Percentiles rank a stretch among this genome's conserved stretches.
Conservation (phyloP, 352 stramenopile species). For the Aphanomyces astaci region DNA sequence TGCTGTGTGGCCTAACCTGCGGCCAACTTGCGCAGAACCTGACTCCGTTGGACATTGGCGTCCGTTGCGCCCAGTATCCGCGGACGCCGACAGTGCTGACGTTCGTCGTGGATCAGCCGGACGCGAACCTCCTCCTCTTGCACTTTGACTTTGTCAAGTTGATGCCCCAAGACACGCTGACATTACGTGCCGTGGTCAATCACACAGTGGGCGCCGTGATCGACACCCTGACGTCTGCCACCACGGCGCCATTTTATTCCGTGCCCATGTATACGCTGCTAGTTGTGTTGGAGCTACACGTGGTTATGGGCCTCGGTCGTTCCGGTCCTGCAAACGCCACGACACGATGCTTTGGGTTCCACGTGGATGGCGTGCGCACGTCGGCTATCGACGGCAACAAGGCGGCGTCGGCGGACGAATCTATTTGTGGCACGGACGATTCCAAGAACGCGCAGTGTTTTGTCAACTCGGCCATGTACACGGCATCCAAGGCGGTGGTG, state of each 20-base stretch:
- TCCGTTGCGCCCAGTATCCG: slow-evolving; percentile 28
- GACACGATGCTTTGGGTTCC: slow-evolving; percentile 41
- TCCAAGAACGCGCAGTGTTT: slow-evolving; percentile 44
- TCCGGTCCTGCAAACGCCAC: neutral
- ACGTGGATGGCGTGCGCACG: slow-evolving; percentile 44
- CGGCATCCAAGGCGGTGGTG: slow-evolving; percentile 40
- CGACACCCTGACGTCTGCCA: slow-evolving; percentile 23
- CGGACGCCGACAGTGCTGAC: slow-evolving; percentile 17
- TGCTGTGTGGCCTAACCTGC: neutral
- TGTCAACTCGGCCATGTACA: slow-evolving; percentile 38
- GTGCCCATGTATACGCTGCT: slow-evolving; percentile 36
- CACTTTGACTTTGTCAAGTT: slow-evolving; percentile 51
- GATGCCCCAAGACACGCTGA: slow-evolving; percentile 38
- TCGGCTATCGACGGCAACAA: slow-evolving; percentile 28
- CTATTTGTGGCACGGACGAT: neutral
- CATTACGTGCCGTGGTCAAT: slow-evolving; percentile 27
- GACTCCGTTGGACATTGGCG: neutral
- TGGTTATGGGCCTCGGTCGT: no score
- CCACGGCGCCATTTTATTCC: slow-evolving; percentile 48
- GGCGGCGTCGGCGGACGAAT: slow-evolving; percentile 20
- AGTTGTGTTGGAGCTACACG: slow-evolving; percentile 43
- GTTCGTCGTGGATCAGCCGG: slow-evolving; percentile 40
- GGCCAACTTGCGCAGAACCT: neutral
- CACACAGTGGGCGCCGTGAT: slow-evolving; percentile 24
- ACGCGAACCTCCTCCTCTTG: slow-evolving; percentile 47